These are phyloP conservation scores for Leccinum subgranulosum DNA, from an alignment of 768 basidiomycete genomes.

Conservation along the genomic window DNA sequence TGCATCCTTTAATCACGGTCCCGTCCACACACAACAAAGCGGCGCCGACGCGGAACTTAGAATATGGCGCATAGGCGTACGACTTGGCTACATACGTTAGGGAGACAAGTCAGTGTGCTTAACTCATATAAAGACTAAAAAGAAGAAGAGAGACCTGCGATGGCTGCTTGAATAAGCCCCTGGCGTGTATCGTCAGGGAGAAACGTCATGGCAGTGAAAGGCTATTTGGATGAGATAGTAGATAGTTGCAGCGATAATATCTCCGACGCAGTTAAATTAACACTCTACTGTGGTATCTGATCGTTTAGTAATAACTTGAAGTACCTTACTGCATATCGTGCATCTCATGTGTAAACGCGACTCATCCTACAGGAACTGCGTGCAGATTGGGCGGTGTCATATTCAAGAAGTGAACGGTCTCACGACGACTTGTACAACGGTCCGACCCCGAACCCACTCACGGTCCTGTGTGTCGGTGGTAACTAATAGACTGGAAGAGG, in stretches of 20 bases:
- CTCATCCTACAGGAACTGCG: constrained; percentile 36
- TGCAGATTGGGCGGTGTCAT: too few species aligned
- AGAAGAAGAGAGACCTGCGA: constrained; percentile 12
- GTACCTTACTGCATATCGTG: not conserved
- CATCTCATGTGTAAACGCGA: constrained; percentile 39
- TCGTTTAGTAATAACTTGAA: not conserved
- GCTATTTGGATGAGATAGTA: not conserved
- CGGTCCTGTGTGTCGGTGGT: not conserved
- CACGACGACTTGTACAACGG: constrained; percentile 21
- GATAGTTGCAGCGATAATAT: not conserved
- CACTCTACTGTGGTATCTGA: constrained; percentile 1
- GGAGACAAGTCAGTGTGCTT: not conserved
- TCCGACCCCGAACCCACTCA: not conserved
- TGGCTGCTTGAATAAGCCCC: constrained; percentile 52
- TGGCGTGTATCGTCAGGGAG: constrained; percentile 44
- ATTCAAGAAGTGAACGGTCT: constrained; percentile 15
- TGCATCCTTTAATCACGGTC: constrained; percentile 76
- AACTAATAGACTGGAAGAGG: constrained; percentile 20
- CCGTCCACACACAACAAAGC: constrained; percentile 73
- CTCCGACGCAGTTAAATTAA: not conserved
- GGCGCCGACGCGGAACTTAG: constrained; percentile 91
- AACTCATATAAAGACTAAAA: not conserved
- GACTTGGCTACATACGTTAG: constrained; percentile 50
- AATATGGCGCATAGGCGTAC: constrained; percentile 79
- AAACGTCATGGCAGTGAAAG: constrained; percentile 3